Conservation (phyloP, 805 yeast genomes). For the Lipomyces japonicus region DNA sequence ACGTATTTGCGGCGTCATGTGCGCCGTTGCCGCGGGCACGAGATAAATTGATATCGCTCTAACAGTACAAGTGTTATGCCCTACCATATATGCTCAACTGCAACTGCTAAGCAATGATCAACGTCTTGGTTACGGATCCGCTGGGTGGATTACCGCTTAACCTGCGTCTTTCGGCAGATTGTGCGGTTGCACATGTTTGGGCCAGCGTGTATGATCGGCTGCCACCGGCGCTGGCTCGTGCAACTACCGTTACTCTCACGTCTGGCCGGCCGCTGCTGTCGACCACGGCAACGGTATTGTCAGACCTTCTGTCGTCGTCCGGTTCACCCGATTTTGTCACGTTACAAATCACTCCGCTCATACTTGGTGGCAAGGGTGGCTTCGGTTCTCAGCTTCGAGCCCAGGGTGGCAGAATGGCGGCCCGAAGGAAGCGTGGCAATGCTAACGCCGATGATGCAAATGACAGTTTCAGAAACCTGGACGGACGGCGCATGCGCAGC, state of each 20-base stretch:
- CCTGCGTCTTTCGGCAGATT: too few species aligned
- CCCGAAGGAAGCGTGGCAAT: constrained; percentile 29
- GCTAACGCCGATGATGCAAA: constrained; percentile 31
- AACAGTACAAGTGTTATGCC: too few species aligned
- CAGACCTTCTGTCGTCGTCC: background rate
- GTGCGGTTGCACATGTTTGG: too few species aligned
- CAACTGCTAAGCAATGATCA: background rate
- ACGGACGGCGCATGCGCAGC: constrained; percentile 42
- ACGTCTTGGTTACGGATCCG: background rate
- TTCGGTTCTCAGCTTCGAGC: constrained; percentile 45
- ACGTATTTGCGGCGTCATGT: too few species aligned
- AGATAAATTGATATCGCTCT: too few species aligned
- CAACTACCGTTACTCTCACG: constrained; percentile 1
- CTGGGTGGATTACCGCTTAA: too few species aligned
- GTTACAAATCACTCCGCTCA: constrained; percentile 10
- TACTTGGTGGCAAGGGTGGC: constrained; percentile 52
- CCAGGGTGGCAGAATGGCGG: constrained; percentile 42
- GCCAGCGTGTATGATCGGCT: too few species aligned
- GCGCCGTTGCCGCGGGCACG: too few species aligned
- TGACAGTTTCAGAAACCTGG: constrained; percentile 42
- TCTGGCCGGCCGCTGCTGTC: constrained; percentile 10
- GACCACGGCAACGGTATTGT: background rate
- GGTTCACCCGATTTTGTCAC: background rate
- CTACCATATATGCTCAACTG: background rate
- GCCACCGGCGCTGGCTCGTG: constrained; percentile 6